Evolutionary conservation across 2,329 filamentous ascomycete genomes (phyloP), one percentile per base, ranked within the genome.

Genomic region (Thermoascus crustaceus): DNA sequence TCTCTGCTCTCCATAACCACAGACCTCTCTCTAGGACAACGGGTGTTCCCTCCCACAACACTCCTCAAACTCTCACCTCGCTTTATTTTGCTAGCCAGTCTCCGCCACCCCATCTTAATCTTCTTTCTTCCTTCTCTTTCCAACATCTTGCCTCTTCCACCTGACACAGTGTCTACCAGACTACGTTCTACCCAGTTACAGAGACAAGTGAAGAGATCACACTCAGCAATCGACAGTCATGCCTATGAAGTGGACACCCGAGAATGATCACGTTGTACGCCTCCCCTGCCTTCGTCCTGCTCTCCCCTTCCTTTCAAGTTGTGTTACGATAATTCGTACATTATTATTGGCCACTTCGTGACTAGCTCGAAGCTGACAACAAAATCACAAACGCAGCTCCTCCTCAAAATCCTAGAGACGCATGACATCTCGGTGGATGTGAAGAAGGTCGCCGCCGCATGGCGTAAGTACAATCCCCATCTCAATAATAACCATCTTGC

Each of bases 321-420:
- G n/a, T 16, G 13, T 11, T 27, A n/a, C n/a, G n/a, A n/a, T n/a
- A n/a, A n/a, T n/a, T n/a, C n/a, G 17, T 10, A 16, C 14, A 16
- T 14, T 39, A 8, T n/a, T n/a, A n/a, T n/a, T n/a, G n/a, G n/a
- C n/a, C n/a, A n/a, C n/a, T n/a, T n/a, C n/a, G n/a, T n/a, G n/a
- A n/a, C n/a, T 17, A 14, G 14, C 11, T 11, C 9, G 24, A 32
- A 4, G 4, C 13, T 23, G 4, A 26, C 21, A 32, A 9, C 2
- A 4, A 8, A 6, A 19, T n/a, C 17, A 31, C n/a, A 23, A 11
- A 21, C 5, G 11, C 30, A 65, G 62, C 53, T 66, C 5, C 49
- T 66, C 0, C 39, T 63, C 1, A 64, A 61, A 20, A 60, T 66
- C 18, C 42, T 66, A 1, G 57, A 64, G 32, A 62, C 56, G 7